Percentiles rank a stretch among this genome's conserved stretches.
These are phyloP conservation scores for Leishmania tropica DNA, from an alignment of 208 protist genomes.

Conservation along the genomic window DNA sequence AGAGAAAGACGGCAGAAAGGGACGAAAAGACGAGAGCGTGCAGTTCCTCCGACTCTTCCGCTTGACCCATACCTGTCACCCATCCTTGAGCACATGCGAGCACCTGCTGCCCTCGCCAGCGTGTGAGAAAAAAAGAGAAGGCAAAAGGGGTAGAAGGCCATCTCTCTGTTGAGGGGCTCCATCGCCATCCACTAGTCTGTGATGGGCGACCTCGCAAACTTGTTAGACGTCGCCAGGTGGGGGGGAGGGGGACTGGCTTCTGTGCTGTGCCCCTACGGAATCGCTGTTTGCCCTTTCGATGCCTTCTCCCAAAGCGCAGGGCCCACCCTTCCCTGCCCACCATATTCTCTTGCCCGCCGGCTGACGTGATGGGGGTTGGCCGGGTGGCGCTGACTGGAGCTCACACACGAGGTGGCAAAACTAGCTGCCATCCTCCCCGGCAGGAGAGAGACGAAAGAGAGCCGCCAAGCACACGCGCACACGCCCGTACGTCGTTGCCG, in stretches of 20 bases:
- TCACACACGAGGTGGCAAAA: not conserved
- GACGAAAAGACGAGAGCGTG: not conserved
- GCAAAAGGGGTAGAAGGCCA: not conserved
- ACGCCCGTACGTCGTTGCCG: not conserved
- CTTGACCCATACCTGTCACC: not conserved
- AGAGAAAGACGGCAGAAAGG: not conserved
- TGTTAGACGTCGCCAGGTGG: not conserved
- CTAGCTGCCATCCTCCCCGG: not conserved
- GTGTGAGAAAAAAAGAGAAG: not conserved
- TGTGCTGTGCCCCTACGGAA: not conserved
- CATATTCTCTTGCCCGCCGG: not conserved
- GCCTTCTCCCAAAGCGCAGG: not conserved
- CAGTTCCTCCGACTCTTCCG: not conserved
- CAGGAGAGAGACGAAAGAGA: not conserved
- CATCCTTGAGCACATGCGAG: not conserved
- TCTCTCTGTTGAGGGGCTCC: not conserved
- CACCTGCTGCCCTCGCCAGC: not conserved
- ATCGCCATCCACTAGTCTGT: not conserved
- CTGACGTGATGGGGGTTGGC: not conserved
- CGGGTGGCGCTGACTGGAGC: not conserved
- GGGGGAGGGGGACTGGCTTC: not conserved
- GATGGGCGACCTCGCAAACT: not conserved
- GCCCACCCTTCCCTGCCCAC: not conserved
- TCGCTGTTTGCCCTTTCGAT: not conserved
- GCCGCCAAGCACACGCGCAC: too few species aligned